phyloP scores from a whole-genome alignment of 2,329 filamentous ascomycete genomes.

The Paracoccidioides lutzii region DNA sequence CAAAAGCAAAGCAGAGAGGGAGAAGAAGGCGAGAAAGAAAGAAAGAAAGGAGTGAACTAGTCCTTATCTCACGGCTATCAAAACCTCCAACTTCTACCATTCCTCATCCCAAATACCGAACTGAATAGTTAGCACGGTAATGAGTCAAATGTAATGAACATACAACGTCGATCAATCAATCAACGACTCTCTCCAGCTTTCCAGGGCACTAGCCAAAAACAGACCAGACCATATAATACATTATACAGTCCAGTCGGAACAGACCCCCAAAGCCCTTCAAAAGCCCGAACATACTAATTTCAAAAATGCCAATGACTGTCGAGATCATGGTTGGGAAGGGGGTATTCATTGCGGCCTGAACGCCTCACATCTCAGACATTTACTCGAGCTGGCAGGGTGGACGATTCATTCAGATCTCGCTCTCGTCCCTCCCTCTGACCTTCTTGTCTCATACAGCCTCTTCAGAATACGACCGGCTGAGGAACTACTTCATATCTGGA shows the following conservation, averaged over 20 bases:
- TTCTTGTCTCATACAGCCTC: too few relatives aligned
- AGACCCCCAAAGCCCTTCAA: neutral
- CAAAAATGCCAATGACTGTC: neutral
- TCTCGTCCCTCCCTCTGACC: neutral
- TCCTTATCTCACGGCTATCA: neutral
- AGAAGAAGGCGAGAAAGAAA: neutral
- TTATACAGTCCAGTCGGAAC: neutral
- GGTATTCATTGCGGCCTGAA: conserved; percentile 5
- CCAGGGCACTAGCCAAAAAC: neutral
- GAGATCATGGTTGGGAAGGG: neutral
- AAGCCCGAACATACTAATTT: neutral
- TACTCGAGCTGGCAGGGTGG: neutral
- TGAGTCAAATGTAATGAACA: neutral
- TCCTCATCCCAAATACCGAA: neutral
- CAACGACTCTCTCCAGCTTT: neutral
- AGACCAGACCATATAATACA: neutral
- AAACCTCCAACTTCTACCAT: neutral
- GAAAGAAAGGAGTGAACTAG: neutral
- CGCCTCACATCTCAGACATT: conserved; percentile 12
- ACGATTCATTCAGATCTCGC: neutral
- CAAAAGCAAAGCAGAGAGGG: too few relatives aligned
- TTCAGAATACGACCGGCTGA: neutral
- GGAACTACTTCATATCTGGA: too few relatives aligned
- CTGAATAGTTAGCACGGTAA: neutral
- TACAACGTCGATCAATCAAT: neutral